phyloP scores from a whole-genome alignment of 805 yeast genomes.

The Hanseniaspora valbyensis region DNA sequence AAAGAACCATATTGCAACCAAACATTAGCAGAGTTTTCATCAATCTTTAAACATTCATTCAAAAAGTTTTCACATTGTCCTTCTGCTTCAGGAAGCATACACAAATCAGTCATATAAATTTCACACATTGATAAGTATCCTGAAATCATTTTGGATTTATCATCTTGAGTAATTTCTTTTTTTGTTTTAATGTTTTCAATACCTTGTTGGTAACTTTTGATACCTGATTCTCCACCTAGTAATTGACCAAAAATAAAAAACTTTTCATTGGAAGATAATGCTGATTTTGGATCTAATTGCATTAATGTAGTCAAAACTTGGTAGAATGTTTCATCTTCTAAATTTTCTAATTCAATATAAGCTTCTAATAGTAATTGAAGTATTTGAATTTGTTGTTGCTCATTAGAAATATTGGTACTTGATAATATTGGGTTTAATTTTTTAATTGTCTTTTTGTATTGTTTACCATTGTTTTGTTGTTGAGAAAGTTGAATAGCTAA shows the following conservation, averaged over 20 bases:
- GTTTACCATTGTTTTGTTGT: constrained; percentile 17
- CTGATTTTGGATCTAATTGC: constrained; percentile 57
- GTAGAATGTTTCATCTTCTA: constrained; percentile 27
- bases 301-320: constrained; percentile 49
- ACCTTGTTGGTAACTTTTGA: constrained; percentile 52
- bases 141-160: constrained; percentile 52
- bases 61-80: constrained; percentile 62
- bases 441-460: constrained; percentile 23
- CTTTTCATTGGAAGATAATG: constrained; percentile 57
- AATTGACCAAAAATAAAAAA: constrained; percentile 86
- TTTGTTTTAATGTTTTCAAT: constrained; percentile 31
- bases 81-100: constrained; percentile 91
- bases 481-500: constrained; percentile 18
- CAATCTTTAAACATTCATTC: constrained; percentile 49
- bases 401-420: neutral
- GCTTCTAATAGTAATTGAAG: constrained; percentile 5
- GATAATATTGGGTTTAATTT: constrained; percentile 20
- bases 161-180: constrained; percentile 29
- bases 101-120: constrained; percentile 94
- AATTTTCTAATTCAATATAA: constrained; percentile 4
- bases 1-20: constrained; percentile 77
- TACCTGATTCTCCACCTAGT: constrained; percentile 69
- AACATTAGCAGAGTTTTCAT: constrained; percentile 50
- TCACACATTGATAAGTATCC: constrained; percentile 81
- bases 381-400: neutral